Conservation (phyloP, 805 yeast species). For the Metschnikowia hibisci region DNA sequence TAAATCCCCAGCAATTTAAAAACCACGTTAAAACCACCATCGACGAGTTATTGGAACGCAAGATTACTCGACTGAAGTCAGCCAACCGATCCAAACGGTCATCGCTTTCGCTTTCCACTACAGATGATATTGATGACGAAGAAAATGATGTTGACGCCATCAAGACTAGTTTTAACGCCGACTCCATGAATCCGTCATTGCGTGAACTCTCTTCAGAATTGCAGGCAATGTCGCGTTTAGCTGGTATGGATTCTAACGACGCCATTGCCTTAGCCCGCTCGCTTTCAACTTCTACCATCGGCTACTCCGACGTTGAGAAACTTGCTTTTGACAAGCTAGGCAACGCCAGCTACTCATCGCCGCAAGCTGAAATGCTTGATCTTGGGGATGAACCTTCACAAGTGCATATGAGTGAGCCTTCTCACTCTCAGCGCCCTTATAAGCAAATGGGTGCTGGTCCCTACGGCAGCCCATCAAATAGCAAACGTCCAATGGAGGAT, state of each 20-base stretch:
- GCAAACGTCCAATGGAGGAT: constrained; percentile 12
- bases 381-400: constrained; percentile 17
- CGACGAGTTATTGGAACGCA: constrained; percentile 45
- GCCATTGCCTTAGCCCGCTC: constrained; percentile 82
- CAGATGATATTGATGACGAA: constrained; percentile 9
- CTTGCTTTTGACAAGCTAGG: constrained; percentile 36
- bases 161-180: constrained; percentile 2
- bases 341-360: constrained; percentile 15
- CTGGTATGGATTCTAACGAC: constrained; percentile 74
- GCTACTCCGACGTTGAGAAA: constrained; percentile 49
- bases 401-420: neutral
- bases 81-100: constrained; percentile 16
- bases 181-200: constrained; percentile 51
- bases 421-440: too few species aligned
- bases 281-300: constrained; percentile 64
- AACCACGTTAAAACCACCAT: constrained; percentile 61
- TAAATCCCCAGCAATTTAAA: constrained; percentile 85
- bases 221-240: constrained; percentile 67
- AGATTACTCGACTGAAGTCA: constrained; percentile 16
- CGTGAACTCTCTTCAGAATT: constrained; percentile 72
- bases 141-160: neutral
- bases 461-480: neutral
- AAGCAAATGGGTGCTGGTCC: too few species aligned
- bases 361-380: constrained; percentile 13
- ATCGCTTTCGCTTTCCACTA: constrained; percentile 15